Evolutionary conservation across 2,329 filamentous ascomycete species (phyloP), one percentile per base, ranked within the genome.

Genomic region (Colletotrichum navitas): DNA sequence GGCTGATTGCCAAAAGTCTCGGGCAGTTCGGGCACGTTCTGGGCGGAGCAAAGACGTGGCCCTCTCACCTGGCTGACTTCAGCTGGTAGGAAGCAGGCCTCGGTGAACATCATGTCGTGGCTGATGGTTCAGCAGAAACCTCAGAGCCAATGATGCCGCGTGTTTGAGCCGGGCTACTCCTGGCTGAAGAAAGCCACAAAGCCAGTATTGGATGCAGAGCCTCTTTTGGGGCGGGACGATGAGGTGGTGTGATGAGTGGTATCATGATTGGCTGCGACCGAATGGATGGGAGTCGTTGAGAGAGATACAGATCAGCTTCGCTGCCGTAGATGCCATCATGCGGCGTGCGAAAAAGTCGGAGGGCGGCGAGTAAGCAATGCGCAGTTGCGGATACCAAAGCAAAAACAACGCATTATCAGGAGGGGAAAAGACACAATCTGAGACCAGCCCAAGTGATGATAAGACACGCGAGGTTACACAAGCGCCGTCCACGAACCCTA

Each of bases 171-270:
- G 26, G 66, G 55, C 24, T 60, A 32, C 18, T 26, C 61, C 66
- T 60, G 51, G 49, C 14, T 29, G 47, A 18, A 62, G 32, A 39
- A 49, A 68, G 68, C 65, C 45, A 59, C 55, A 11, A 24, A 26
- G 49, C 36, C 58, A 65, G 62, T 71, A 71, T 66, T 52, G 41
- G 54, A 71, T 71, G 55, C 49, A 66, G 61, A 71, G 61, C 66
- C 70, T 66, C 62, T 39, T 71, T 71, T 47, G 24, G 70, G 66
- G 56, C 45, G 51, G 18, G 5, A 47, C 18, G 24, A 18, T n/a
- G 49, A 34, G 47, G 26, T 26, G 66, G 70, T 72, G 66, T 66
- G 47, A 45, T 45, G 61, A 12, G 16, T 24, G 14, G n/a, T 21
- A 7, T 36, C 8, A 24, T 52, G 66, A 49, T 72, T 71, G 51